phyloP scores from a whole-genome alignment of 1,139 yeast genomes.

The Barnettozyma hawaiiensis region DNA sequence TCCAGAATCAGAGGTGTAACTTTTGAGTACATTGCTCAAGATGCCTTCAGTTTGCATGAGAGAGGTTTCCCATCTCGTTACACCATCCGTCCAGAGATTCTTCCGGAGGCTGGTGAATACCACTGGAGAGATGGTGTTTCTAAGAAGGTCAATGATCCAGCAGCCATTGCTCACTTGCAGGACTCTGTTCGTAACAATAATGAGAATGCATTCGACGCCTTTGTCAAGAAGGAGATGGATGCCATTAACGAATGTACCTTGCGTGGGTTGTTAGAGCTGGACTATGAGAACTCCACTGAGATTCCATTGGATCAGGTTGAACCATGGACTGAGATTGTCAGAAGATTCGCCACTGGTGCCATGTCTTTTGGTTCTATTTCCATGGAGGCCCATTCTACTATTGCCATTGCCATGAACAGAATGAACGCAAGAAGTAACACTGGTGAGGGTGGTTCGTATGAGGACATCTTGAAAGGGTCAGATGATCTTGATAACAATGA shows the following conservation, averaged over 20 bases:
- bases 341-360: slow-evolving; percentile 97
- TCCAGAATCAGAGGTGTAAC: slow-evolving; percentile 95
- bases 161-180: slow-evolving; percentile 91
- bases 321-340: slow-evolving; percentile 98
- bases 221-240: slow-evolving; percentile 84
- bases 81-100: slow-evolving; percentile 56
- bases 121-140: slow-evolving; percentile 99
- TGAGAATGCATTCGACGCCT: slow-evolving; percentile 86
- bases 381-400: slow-evolving; percentile 95
- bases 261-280: slow-evolving; percentile 90
- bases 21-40: slow-evolving; percentile 93
- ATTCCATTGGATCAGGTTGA: slow-evolving; percentile 97
- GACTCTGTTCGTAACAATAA: slow-evolving; percentile 97
- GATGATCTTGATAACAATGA: slow-evolving; percentile 79
- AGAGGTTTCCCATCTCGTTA: slow-evolving; percentile 81
- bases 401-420: slow-evolving; percentile 98
- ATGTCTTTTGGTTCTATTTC: slow-evolving; percentile 99
- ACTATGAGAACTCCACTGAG: slow-evolving; percentile 59
- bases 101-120: slow-evolving; percentile 95
- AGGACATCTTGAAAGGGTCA: slow-evolving; percentile 82
- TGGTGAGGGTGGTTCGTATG: slow-evolving; percentile 91
- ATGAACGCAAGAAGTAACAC: slow-evolving; percentile 96
- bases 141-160: slow-evolving; percentile 89
- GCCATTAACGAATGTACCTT: slow-evolving; percentile 90
- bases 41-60: slow-evolving; percentile 89